Evolutionary conservation across 129 eudicot genomes (phyloP).

Genomic region (Sambucus nigra): DNA sequence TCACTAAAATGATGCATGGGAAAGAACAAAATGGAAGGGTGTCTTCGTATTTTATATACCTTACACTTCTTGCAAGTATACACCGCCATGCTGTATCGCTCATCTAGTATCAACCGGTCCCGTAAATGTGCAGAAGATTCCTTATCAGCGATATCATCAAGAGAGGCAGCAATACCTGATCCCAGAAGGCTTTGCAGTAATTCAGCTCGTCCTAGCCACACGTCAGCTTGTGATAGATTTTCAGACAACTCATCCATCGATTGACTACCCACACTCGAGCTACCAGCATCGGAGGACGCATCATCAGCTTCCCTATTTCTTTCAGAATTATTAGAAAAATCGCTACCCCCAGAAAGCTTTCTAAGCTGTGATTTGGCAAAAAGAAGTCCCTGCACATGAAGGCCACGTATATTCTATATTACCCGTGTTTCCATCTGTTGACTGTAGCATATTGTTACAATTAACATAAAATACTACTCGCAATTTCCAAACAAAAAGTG

Average conservation of each 20-base stretch:
- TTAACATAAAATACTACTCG: not conserved
- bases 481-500: not conserved
- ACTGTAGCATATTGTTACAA: not conserved
- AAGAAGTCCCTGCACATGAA: constrained; percentile 53
- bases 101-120: constrained; percentile 77
- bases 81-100: constrained; percentile 96
- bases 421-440: not conserved
- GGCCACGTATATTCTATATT: constrained; percentile 9
- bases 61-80: constrained; percentile 94
- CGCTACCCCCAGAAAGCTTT: constrained; percentile 56
- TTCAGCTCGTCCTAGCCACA: constrained; percentile 91
- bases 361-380: constrained; percentile 73
- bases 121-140: constrained; percentile 80
- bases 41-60: constrained; percentile 28
- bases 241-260: constrained; percentile 76
- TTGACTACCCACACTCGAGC: constrained; percentile 87
- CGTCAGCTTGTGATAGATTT: constrained; percentile 64
- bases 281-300: constrained; percentile 87
- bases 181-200: constrained; percentile 94
- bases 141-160: constrained; percentile 92
- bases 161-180: constrained; percentile 94
- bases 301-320: constrained; percentile 70
- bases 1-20: constrained; percentile 5
- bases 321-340: constrained; percentile 57
- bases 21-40: not conserved